Conservation (phyloP, 1,284 basidiomycete genomes). For the Stygiomarasmius scandens region DNA sequence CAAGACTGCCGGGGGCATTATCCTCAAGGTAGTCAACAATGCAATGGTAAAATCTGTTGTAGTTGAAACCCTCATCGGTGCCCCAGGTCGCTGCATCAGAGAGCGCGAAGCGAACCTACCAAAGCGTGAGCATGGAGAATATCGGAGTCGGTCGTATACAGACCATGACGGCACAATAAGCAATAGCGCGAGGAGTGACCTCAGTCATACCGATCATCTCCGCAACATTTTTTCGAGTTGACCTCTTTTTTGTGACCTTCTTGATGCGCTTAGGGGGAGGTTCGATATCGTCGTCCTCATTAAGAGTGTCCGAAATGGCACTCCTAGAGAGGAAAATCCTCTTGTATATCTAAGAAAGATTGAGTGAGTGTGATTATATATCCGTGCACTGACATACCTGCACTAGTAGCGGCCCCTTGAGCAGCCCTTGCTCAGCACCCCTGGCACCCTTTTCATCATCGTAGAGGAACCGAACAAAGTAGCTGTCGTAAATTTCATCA, state of each 20-base stretch:
- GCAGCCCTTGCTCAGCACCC: conserved; percentile 22
- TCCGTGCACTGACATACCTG: conserved; percentile 17
- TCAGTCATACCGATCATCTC: background rate
- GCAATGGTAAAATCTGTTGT: conserved; percentile 23
- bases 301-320: background rate
- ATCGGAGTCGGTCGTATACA: background rate
- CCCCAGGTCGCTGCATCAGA: background rate
- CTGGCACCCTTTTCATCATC: conserved; percentile 4
- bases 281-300: background rate
- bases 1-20: conserved; percentile 8
- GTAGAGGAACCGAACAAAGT: conserved; percentile 23
- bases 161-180: conserved; percentile 1
- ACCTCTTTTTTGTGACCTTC: background rate
- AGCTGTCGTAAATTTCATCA: conserved; percentile 17
- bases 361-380: background rate
- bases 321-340: background rate
- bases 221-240: background rate
- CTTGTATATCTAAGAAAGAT: background rate
- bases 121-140: background rate
- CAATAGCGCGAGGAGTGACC: conserved; percentile 6
- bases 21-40: conserved; percentile 30
- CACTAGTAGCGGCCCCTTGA: conserved; percentile 25
- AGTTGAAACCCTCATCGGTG: conserved; percentile 22
- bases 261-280: background rate
- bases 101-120: conserved; percentile 3